A percentile compares a stretch with the other conserved stretches of the same genome.
These are phyloP conservation scores for Solanum microdontum DNA, from an alignment of 257 asterid genomes.

Conservation along the genomic window DNA sequence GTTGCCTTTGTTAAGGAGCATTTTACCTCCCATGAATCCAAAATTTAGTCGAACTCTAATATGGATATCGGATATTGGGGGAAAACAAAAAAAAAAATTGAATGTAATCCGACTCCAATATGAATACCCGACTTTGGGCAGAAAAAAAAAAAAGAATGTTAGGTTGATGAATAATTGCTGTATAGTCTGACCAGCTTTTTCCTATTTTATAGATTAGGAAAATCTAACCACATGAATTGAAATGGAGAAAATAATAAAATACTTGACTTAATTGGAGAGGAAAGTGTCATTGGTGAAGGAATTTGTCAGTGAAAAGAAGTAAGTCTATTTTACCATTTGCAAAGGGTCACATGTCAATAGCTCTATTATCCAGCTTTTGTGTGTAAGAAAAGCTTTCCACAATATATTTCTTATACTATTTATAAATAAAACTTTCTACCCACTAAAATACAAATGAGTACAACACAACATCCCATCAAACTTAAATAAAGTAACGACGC, in stretches of 20 bases:
- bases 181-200: neutral
- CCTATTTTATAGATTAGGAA: neutral
- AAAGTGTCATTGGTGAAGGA: neutral
- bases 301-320: neutral
- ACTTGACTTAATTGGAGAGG: neutral
- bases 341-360: neutral
- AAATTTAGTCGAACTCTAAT: too few species aligned
- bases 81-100: too few species aligned
- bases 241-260: neutral
- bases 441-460: slow-evolving; percentile 6
- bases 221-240: neutral
- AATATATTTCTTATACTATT: neutral
- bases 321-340: neutral
- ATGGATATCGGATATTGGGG: too few species aligned
- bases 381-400: slow-evolving; percentile 36
- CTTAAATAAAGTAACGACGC: neutral
- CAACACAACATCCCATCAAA: slow-evolving; percentile 20
- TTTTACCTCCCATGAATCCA: too few species aligned
- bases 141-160: neutral
- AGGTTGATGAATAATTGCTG: neutral
- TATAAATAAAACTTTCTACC: neutral
- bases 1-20: too few species aligned
- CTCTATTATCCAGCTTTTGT: slow-evolving; percentile 6
- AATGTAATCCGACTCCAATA: too few species aligned
- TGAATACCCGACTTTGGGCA: accelerated